Conservation (phyloP, 768 basidiomycete species). For the Paxillus involutus region DNA sequence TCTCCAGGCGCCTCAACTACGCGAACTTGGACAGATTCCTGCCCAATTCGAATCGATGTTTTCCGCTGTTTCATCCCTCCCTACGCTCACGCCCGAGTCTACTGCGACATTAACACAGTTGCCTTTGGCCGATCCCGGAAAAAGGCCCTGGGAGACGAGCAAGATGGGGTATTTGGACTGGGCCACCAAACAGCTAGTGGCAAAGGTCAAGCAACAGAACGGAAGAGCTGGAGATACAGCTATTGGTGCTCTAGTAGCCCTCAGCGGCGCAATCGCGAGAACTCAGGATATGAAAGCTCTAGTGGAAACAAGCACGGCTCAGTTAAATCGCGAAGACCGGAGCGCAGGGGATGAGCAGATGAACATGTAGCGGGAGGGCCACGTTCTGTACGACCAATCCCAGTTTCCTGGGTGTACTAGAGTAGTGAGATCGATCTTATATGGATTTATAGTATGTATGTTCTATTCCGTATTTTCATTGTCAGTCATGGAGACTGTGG, state of each 20-base stretch:
- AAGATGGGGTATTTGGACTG: conserved; percentile 76
- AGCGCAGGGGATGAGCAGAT: neutral
- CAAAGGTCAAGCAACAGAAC: conserved; percentile 24
- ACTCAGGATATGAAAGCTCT: conserved; percentile 19
- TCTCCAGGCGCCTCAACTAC: conserved; percentile 41
- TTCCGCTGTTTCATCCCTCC: conserved; percentile 47
- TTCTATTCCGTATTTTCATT: no score
- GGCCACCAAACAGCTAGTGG: conserved; percentile 61
- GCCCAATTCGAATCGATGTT: conserved; percentile 45
- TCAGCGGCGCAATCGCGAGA: conserved; percentile 17
- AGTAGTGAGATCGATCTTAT: no score
- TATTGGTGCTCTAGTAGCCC: conserved; percentile 20
- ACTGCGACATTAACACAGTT: conserved; percentile 34
- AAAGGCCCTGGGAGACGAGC: conserved; percentile 76
- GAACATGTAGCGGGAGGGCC: neutral
- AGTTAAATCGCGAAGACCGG: neutral
- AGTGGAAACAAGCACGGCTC: conserved; percentile 8
- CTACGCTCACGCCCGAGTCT: conserved; percentile 41
- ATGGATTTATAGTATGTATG: no score
- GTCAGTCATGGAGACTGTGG: no score
- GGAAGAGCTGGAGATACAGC: conserved; percentile 15
- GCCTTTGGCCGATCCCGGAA: conserved; percentile 53
- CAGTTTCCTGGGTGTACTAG: no score
- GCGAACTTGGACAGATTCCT: conserved; percentile 40
- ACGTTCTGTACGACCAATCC: no score